Base-by-base conservation (phyloP, 768 basidiomycete genomes). In the Auriscalpium vulgare region DNA sequence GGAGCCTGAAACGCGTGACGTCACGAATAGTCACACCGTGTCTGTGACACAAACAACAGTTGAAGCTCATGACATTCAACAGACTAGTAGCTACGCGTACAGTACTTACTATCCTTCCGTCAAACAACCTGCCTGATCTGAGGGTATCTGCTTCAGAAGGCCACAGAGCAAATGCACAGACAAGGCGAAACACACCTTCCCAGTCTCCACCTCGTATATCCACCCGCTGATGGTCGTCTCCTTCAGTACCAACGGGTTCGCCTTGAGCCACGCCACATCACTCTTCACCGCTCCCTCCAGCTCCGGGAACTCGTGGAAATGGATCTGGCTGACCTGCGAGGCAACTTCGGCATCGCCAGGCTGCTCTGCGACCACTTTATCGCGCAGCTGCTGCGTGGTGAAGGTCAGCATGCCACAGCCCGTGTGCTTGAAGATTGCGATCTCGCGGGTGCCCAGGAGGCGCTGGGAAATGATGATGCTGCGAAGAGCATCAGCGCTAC, bases 331-430 rank as follows among this genome's bases (percentile, higher is more conserved):
- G 17, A 78, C 68, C 10, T 67, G 64, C 10, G 61, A 54, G 19
- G 60, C 58, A 43, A 65, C 59, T 16, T 65, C 53, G 37, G 61
- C 50, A 19, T 60, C 51, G 3, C 63, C 50, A 58, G 71, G 53
- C 40, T 57, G 70, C 14, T 77, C 74, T 43, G 74, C 71, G 62
- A 77, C 80, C 61, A 87, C 74, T 50, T 79, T 68, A 16, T 68
- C 62, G 51, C 78, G 79, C 23, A 87, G 70, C 52, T 78, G 66
- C 0, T 74, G 68, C 29, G 75, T 76, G 6, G 70, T 75, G 71
- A 88, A 87, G 0, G 78, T 80, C 48, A 83, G 70, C 85, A 88
- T 87, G 47, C 87, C 87, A 63, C 87, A 88, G 48, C 76, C 82
- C 1, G 83, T 85, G 67, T 89, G 87, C 66, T 83, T 84, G 67